Evolutionary conservation across 1,139 yeast genomes (phyloP), one percentile per base, ranked within the genome.

Genomic region (Geotrichum armillariae): DNA sequence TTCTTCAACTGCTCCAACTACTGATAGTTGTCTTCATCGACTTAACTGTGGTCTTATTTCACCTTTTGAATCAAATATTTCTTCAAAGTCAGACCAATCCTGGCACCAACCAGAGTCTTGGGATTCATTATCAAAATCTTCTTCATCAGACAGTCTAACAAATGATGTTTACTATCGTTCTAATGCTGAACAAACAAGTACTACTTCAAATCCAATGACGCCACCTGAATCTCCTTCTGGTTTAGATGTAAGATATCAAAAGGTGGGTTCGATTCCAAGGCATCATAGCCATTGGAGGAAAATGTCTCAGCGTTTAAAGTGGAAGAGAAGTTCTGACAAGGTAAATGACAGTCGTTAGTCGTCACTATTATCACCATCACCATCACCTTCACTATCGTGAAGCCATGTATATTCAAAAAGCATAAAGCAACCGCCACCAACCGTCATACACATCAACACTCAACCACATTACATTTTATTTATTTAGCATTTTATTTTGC

Each of bases 141-240:
- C 51, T 2, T 44, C 52, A 21, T 14, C 37, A 1, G 52, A 43
- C 4, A 47, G 52, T 1, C 47, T 51, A n/a, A 29, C 44, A 46
- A 48, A n/a, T n/a, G n/a, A n/a, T n/a, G n/a, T n/a, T n/a, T n/a
- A n/a, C n/a, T n/a, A n/a, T n/a, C n/a, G n/a, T n/a, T n/a, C n/a
- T n/a, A n/a, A n/a, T n/a, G n/a, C n/a, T n/a, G n/a, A n/a, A n/a
- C n/a, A n/a, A n/a, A n/a, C n/a, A n/a, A n/a, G n/a, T n/a, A n/a
- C n/a, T n/a, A n/a, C n/a, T n/a, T n/a, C n/a, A n/a, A n/a, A n/a
- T 11, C 49, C 47, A 23, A 48, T 51, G 49, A 51, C 54, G 11
- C 54, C 54, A 2, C 54, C 54, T n/a, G 52, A 51, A 25, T 51
- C 54, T 12, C 54, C 54, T n/a, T 38, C n/a, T n/a, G n/a, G n/a